Base-by-base conservation (phyloP, 495 filamentous ascomycete species). In the Penicillium goetzii region DNA sequence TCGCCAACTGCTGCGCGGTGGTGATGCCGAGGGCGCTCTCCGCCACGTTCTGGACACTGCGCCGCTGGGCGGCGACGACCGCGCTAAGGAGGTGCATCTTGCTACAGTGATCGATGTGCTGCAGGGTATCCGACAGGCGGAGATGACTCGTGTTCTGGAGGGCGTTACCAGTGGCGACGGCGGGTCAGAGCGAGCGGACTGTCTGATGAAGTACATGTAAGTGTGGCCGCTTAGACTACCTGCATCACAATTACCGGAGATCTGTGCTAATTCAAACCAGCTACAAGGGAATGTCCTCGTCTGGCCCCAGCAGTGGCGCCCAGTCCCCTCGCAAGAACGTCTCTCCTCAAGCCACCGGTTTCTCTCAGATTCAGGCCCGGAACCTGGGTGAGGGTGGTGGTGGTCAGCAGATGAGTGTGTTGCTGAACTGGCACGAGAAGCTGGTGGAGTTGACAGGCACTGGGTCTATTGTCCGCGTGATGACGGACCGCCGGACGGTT, bases 371-470 rank as follows among this genome's bases (percentile, higher is more conserved):
- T 64, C 87, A 89, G 58, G 79, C 79, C 15, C 81, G 92, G 41
- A 86, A 88, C 43, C 82, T 88, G 21, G 85, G 84, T 21, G 88
- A 86, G 66, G 91, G 93, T 61, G 89, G 89, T 60, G 89, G 90
- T 65, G 91, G 92, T 52, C 86, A 91, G 67, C 90, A 89, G 50
- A 96, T 96, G 93, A 96, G 93, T 66, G 93, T 97, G 49, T 71
- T 97, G 70, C 78, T 97, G 65, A 96, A 90, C 72, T 97, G 93
- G 93, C 93, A 97, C 71, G 93, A 97, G 84, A 97, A 96, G 83
- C 80, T 96, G 50, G 92, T 97, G 2, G 93, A 97, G 68, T 85
- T 97, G 67, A 88, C 91, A 21, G 93, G 93, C 40, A 82, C 90
- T 67, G 93, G 93, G 19, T 88, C 89, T 75, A 94, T 97, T 79